Base-by-base conservation (phyloP, 805 yeast species). In the Saccharomyces cerevisiae region DNA sequence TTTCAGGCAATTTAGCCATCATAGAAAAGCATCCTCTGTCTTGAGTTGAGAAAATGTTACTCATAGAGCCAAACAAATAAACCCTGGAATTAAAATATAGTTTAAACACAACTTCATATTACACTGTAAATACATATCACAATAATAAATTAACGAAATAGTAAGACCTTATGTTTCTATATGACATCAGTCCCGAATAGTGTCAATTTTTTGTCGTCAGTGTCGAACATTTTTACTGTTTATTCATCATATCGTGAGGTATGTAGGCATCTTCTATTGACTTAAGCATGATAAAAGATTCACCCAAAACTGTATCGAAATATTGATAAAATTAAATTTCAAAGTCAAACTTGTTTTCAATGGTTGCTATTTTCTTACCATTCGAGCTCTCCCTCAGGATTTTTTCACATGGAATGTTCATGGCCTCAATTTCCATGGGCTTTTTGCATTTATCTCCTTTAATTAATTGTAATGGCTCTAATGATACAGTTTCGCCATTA, bases 241-340 rank as follows among this genome's bases (percentile, higher is more conserved):
- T 69, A 62, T 11, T 92, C 92, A 46, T 86, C 87, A 66, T 89
- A 83, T n/a, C n/a, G 60, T 79, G 84, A 0, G 97, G 87, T 6
- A 88, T 77, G 61, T 73, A 85, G 24, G 71, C 66, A 0, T 92
- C 84, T 48, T 79, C 74, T 11, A 75, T 72, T 26, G 71, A 66
- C 0, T 92, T 85, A 49, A 80, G 72, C 5, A 87, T 70, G 14
- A 92, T 65, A 6, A 92, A 66, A 0, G 90, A 79, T 63, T 87
- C 91, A 57, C 83, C 87, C 28, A 74, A 76, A 51, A 70, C 54
- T 1, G 75, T 71, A 2, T 68, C 70, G 26, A 72, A 65, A 51
- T 80, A 77, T 54, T 79, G 79, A 50, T 83, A 84, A 54, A 87
- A 73, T 6, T 63, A 61, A 53, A 89, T 72, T n/a, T 69, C 64